Conservation (phyloP, 345 rosid genomes). For the Heritiera fomes region DNA sequence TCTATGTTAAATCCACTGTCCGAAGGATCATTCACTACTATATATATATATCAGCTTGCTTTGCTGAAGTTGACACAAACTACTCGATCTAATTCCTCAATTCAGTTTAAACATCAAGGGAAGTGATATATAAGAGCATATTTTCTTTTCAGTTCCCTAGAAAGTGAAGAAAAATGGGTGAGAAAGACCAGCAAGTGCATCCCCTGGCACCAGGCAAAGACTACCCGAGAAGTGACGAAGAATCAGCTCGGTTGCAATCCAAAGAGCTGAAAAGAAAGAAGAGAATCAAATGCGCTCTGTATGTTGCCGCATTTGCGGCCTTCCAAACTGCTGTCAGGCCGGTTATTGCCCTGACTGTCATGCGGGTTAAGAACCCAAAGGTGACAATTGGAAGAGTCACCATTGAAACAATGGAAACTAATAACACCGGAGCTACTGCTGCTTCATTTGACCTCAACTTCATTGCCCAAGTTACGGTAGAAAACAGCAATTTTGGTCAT, state of each 20-base stretch:
- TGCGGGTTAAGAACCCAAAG: conserved; percentile 13
- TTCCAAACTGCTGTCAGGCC: conserved; percentile 12
- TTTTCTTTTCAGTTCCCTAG: background rate
- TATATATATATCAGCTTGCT: background rate
- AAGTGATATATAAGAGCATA: background rate
- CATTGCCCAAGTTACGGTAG: conserved; percentile 27
- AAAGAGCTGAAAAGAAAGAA: conserved; percentile 10
- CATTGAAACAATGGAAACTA: background rate
- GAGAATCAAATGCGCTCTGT: background rate
- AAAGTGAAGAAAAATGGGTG: background rate
- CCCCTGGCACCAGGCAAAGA: background rate
- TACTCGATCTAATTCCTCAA: background rate
- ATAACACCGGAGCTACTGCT: background rate
- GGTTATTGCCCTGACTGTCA: conserved; percentile 1
- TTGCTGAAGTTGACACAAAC: background rate
- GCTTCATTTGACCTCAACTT: conserved; percentile 34
- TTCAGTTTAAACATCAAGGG: background rate
- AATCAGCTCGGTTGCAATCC: background rate
- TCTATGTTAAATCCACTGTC: background rate
- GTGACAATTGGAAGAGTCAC: background rate
- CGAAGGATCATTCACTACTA: background rate
- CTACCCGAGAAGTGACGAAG: background rate
- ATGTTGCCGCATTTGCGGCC: background rate
- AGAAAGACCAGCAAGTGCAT: background rate
- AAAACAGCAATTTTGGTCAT: conserved; percentile 43